Conservation (phyloP, 2,329 filamentous ascomycete species). For the Fonsecaea multimorphosa region DNA sequence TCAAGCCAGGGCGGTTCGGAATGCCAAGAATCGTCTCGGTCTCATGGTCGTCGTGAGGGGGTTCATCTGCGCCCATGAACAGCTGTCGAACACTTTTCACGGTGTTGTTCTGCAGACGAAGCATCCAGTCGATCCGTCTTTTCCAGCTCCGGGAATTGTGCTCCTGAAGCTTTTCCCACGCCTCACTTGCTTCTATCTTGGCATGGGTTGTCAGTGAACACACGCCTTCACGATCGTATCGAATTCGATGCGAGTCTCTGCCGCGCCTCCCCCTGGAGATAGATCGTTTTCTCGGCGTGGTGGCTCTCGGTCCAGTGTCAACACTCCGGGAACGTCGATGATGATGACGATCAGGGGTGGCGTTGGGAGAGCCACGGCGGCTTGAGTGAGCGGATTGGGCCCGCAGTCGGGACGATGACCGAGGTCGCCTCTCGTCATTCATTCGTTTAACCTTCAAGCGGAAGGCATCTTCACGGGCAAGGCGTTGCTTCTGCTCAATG, state of each 20-base stretch:
- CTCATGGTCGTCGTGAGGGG: slow-evolving; percentile 81
- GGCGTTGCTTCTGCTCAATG: slow-evolving; percentile 84
- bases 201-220: slow-evolving; percentile 73
- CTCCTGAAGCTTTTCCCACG: slow-evolving; percentile 73
- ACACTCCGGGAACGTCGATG: slow-evolving; percentile 55
- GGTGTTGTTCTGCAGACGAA: slow-evolving; percentile 71
- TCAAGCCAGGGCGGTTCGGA: slow-evolving; percentile 80
- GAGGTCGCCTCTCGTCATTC: slow-evolving; percentile 67
- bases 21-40: slow-evolving; percentile 84
- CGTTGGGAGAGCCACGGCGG: slow-evolving; percentile 47
- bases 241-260: slow-evolving; percentile 45
- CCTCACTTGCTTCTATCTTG: slow-evolving; percentile 76
- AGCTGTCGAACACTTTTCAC: slow-evolving; percentile 78
- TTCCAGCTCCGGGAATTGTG: slow-evolving; percentile 94
- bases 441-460: slow-evolving; percentile 84
- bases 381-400: slow-evolving; percentile 62
- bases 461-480: slow-evolving; percentile 90
- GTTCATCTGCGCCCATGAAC: slow-evolving; percentile 81
- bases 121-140: slow-evolving; percentile 79
- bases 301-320: too few relatives aligned
- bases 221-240: slow-evolving; percentile 81
- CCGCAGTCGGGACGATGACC: slow-evolving; percentile 59
- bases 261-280: slow-evolving; percentile 46
- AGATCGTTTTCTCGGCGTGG: slow-evolving; percentile 49
- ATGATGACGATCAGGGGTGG: slow-evolving; percentile 41